Conservation (phyloP, 495 filamentous ascomycete genomes). For the Neurospora sp. region DNA sequence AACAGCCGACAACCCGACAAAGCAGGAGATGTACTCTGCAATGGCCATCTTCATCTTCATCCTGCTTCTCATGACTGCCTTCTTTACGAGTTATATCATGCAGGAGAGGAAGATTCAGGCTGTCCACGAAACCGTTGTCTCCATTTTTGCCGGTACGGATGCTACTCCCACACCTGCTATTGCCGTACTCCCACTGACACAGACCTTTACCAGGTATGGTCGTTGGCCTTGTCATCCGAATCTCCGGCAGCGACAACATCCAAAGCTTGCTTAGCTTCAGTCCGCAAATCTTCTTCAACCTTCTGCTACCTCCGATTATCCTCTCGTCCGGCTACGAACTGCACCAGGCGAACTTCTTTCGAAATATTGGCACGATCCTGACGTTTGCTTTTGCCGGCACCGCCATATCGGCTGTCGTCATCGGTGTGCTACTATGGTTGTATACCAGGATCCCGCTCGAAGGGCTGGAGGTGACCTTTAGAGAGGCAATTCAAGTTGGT, state of each 20-base stretch:
- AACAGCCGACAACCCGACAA: constrained; percentile 35
- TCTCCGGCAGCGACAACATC: constrained; percentile 69
- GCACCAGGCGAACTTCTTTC: constrained; percentile 97
- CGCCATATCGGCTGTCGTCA: constrained; percentile 90
- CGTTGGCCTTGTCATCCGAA: constrained; percentile 78
- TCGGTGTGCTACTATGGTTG: constrained; percentile 75
- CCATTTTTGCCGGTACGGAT: constrained; percentile 84
- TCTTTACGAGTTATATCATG: constrained; percentile 94
- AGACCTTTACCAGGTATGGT: constrained; percentile 63
- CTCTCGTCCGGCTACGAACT: constrained; percentile 94
- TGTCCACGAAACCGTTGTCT: constrained; percentile 94
- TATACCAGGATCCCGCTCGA: constrained; percentile 84
- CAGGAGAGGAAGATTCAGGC: constrained; percentile 93
- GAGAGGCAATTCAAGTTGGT: constrained; percentile 91
- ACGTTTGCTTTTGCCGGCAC: constrained; percentile 98
- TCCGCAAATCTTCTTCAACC: constrained; percentile 98
- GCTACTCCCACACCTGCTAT: neutral
- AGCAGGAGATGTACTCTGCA: constrained; percentile 89
- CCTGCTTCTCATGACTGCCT: constrained; percentile 78
- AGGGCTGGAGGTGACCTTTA: constrained; percentile 73
- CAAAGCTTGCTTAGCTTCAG: constrained; percentile 87
- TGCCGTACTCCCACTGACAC: constrained; percentile 3
- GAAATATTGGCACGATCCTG: constrained; percentile 93
- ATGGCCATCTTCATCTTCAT: constrained; percentile 97
- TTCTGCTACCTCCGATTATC: constrained; percentile 94